Base-by-base conservation (phyloP, 2,329 filamentous ascomycete genomes). In the Aspergillus persii region DNA sequence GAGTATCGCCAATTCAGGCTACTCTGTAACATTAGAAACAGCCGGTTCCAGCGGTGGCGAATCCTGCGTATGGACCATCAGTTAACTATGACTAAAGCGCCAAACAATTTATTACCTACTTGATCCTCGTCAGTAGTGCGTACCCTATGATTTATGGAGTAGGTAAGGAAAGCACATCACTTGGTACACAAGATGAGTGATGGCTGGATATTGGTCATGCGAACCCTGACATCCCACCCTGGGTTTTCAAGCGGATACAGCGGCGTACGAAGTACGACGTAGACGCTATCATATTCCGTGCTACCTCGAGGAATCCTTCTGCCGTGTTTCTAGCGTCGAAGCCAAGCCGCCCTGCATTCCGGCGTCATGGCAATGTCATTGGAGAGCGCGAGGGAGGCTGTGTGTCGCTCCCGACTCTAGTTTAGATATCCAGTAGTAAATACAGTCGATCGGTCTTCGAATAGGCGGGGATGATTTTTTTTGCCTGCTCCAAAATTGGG, bases 321-420 rank as follows among this genome's bases (percentile, higher is more conserved):
- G 61, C 63, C 63, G 65, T 64, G 60, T 63, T 72, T 72, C 68
- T 72, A 71, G 71, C 67, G 69, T 60, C 62, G 50, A 68, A 66
- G 66, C 69, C 65, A 72, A 71, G 69, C 67, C 58, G 18, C 59
- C 54, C 41, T 51, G 41, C 33, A 57, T 39, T 46, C 51, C 27
- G 48, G 54, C 57, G 29, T 53, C 12, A 39, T 44, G 39, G 39
- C 39, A 26, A 11, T 23, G 12, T 47, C 18, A 47, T 47, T 47
- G 44, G 44, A 23, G 44, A 47, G 44, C 9, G 11, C n/a, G 12
- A 47, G 26, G 44, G 44, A 27, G 44, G 44, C 44, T 47, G 26
- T 47, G 41, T 46, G 39, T 54, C 15, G 26, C 9, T 47, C 18
- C 18, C 26, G 26, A 27, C 18, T 50, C 8, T 47, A 47, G 44